Percentiles rank a stretch among this genome's conserved stretches.
Conservation (phyloP, 2,329 filamentous ascomycete species). For the Paraphaeosphaeria sporulosa region DNA sequence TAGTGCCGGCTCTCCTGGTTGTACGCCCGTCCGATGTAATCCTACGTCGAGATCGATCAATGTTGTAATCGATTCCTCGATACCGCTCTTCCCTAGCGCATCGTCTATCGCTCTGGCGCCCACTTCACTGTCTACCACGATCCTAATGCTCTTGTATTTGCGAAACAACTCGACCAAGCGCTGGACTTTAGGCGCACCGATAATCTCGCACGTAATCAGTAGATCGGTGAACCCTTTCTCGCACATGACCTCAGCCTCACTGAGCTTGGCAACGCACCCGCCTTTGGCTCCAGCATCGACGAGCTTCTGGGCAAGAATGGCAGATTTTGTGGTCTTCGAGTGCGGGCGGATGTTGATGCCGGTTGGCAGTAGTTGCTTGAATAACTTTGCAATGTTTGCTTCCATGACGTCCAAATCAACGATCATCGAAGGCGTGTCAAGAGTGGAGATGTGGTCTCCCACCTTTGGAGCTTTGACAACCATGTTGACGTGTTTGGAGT, state of each 20-base stretch:
- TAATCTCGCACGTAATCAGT: constrained; percentile 61
- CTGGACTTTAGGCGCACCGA: constrained; percentile 57
- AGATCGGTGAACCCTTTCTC: constrained; percentile 57
- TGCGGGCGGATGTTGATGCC: constrained; percentile 59
- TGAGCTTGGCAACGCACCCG: constrained; percentile 62
- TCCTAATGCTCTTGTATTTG: constrained; percentile 50
- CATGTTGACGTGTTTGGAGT: background rate
- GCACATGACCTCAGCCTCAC: constrained; percentile 51
- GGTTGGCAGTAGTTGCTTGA: constrained; percentile 55
- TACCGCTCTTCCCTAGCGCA: constrained; percentile 48
- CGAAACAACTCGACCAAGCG: constrained; percentile 56
- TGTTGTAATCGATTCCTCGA: constrained; percentile 50
- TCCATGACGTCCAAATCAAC: constrained; percentile 63
- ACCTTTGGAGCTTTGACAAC: constrained; percentile 50
- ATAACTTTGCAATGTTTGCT: constrained; percentile 58
- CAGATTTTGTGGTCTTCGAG: constrained; percentile 63
- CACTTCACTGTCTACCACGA: constrained; percentile 58
- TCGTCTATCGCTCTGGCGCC: constrained; percentile 57
- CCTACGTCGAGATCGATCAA: constrained; percentile 62
- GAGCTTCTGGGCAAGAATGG: constrained; percentile 55
- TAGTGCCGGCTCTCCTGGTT: constrained; percentile 52
- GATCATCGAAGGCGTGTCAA: constrained; percentile 65
- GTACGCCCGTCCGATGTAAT: constrained; percentile 58
- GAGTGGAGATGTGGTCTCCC: constrained; percentile 53
- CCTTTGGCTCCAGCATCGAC: constrained; percentile 58